Percentiles rank a stretch among this genome's conserved stretches.
phyloP scores from a whole-genome alignment of 1,139 yeast genomes.

The Geotrichum australiense region DNA sequence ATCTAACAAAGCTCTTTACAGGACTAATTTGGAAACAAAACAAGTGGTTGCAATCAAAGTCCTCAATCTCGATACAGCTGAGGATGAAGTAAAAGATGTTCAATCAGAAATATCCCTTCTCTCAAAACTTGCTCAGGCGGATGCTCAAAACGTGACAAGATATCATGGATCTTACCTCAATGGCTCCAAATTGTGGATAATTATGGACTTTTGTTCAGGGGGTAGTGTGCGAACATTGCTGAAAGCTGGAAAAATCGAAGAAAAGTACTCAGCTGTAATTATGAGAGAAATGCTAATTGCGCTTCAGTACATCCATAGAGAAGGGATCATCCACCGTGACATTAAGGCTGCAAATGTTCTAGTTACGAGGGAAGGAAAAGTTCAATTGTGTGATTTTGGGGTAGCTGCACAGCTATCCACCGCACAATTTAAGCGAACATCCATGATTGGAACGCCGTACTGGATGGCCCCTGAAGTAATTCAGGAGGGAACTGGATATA shows the following conservation, averaged over 20 bases:
- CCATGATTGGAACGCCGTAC: constrained; percentile 98
- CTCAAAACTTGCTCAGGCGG: constrained; percentile 72
- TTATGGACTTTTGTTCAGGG: constrained; percentile 97
- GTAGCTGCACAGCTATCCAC: constrained; percentile 90
- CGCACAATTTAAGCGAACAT: constrained; percentile 69
- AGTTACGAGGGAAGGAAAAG: constrained; percentile 81
- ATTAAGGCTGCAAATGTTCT: constrained; percentile 92
- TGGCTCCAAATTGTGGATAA: constrained; percentile 90
- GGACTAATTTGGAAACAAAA: constrained; percentile 50
- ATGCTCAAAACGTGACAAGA: constrained; percentile 70
- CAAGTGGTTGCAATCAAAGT: constrained; percentile 90
- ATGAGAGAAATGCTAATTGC: constrained; percentile 76
- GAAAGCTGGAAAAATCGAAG: constrained; percentile 85
- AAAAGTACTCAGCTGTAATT: constrained; percentile 70
- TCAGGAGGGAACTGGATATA: constrained; percentile 82
- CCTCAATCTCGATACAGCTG: constrained; percentile 82
- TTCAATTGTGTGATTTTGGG: constrained; percentile 93
- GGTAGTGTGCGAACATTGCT: constrained; percentile 85
- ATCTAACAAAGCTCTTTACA: constrained; percentile 3
- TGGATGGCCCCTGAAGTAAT: constrained; percentile 99
- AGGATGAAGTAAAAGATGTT: constrained; percentile 90
- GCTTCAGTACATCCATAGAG: constrained; percentile 69
- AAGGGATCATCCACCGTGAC: constrained; percentile 90
- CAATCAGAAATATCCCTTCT: constrained; percentile 88
- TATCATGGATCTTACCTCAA: constrained; percentile 82